Percentiles rank a stretch among this genome's conserved stretches.
phyloP scores from a whole-genome alignment of 495 filamentous ascomycete species.

The Annulohypoxylon moriforme region DNA sequence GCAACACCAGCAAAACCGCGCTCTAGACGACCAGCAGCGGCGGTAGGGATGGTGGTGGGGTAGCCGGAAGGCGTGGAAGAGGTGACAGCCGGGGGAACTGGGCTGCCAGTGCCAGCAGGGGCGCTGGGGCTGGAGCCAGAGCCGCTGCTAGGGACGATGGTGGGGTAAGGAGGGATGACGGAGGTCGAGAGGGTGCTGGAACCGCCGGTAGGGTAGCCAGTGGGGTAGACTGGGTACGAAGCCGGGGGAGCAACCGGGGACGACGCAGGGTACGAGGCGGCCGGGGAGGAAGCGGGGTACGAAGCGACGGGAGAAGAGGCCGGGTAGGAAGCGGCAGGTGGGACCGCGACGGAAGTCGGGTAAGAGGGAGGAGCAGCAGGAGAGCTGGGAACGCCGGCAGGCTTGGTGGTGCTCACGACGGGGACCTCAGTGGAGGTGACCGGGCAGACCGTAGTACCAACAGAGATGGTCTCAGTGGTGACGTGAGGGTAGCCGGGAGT shows the following conservation, averaged over 20 bases:
- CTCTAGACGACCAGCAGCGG: conserved; percentile 38
- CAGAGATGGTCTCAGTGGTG: not conserved
- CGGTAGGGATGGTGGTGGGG: conserved; percentile 30
- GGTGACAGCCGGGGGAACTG: conserved; percentile 7
- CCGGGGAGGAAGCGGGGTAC: not conserved
- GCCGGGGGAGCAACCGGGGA: not conserved
- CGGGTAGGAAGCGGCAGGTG: not conserved
- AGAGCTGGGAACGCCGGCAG: not conserved
- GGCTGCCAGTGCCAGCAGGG: conserved; percentile 20
- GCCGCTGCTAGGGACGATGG: conserved; percentile 1
- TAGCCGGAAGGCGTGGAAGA: conserved; percentile 12
- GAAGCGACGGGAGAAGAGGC: not conserved
- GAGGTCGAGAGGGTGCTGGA: conserved; percentile 25
- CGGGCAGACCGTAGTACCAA: not conserved
- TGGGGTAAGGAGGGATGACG: conserved; percentile 29
- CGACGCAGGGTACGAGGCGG: not conserved
- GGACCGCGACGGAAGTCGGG: not conserved
- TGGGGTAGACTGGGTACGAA: conserved; percentile 4
- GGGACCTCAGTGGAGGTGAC: not conserved
- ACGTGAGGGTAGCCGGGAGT: not conserved
- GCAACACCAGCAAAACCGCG: conserved; percentile 22
- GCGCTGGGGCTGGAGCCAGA: conserved; percentile 9
- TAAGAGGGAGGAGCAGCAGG: not conserved
- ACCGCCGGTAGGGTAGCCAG: not conserved
- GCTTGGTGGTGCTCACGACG: not conserved